A percentile compares a stretch with the other conserved stretches of the same genome.
phyloP scores from a whole-genome alignment of 2,329 filamentous ascomycete genomes.

The Chaetomium sp. region DNA sequence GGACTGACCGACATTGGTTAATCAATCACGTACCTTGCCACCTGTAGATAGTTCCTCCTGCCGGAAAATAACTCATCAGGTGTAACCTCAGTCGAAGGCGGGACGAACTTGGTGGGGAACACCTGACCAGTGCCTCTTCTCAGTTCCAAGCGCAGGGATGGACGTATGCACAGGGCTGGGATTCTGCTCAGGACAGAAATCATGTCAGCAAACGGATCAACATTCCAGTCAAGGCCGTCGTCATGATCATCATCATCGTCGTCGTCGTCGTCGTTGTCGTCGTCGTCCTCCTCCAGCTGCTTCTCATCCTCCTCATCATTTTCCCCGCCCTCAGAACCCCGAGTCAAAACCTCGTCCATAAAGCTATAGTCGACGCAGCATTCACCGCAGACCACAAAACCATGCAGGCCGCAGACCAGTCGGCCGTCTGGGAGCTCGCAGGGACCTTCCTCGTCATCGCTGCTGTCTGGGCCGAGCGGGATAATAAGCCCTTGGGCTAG shows the following conservation, averaged over 20 bases:
- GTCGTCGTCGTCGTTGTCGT: constrained; percentile 11
- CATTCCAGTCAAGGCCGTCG: too few species aligned
- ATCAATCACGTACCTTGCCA: constrained; percentile 20
- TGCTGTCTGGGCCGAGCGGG: constrained; percentile 23
- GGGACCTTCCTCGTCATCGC: constrained; percentile 31
- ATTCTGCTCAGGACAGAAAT: too few species aligned
- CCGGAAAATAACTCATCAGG: constrained; percentile 28
- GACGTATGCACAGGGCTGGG: too few species aligned
- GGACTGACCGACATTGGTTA: not conserved
- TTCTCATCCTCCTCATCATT: constrained; percentile 17
- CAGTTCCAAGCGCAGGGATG: too few species aligned
- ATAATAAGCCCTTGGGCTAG: constrained; percentile 24
- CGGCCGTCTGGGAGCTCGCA: constrained; percentile 31
- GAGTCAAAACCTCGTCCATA: constrained; percentile 5
- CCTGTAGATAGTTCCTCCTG: not conserved
- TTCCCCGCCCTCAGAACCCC: constrained; percentile 22
- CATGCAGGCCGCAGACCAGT: constrained; percentile 32
- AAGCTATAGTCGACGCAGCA: constrained; percentile 34
- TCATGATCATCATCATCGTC: not conserved
- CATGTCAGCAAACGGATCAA: too few species aligned
- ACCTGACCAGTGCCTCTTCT: constrained; percentile 27
- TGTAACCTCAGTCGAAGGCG: constrained; percentile 18
- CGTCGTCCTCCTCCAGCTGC: not conserved
- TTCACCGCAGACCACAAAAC: constrained; percentile 27
- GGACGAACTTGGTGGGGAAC: constrained; percentile 30